Conservation (phyloP, 805 yeast genomes). For the Clavispora santaluciae region DNA sequence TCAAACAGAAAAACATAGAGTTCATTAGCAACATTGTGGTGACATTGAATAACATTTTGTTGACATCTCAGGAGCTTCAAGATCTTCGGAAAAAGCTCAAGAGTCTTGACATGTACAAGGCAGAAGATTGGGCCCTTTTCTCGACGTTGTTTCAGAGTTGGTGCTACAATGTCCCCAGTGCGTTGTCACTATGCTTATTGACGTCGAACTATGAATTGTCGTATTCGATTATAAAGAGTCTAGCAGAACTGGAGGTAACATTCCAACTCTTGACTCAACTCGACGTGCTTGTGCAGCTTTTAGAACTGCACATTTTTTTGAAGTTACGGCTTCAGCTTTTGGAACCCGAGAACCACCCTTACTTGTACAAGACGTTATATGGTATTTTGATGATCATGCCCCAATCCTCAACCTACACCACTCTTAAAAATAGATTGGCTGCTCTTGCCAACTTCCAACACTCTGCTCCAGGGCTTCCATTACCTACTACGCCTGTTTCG, state of each 20-base stretch:
- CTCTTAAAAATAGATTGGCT: constrained; percentile 69
- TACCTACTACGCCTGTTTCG: constrained; percentile 8
- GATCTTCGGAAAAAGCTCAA: constrained; percentile 62
- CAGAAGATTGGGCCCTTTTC: constrained; percentile 66
- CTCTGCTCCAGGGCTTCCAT: constrained; percentile 6
- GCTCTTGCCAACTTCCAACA: constrained; percentile 38
- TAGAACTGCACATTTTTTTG: constrained; percentile 91
- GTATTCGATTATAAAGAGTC: constrained; percentile 70
- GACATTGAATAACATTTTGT: constrained; percentile 76
- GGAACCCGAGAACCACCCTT: constrained; percentile 80
- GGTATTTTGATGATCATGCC: constrained; percentile 93
- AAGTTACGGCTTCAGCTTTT: constrained; percentile 81
- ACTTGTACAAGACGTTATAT: constrained; percentile 78
- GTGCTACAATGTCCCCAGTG: constrained; percentile 89
- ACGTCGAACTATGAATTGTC: constrained; percentile 89
- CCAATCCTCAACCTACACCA: constrained; percentile 85
- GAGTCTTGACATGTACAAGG: constrained; percentile 45
- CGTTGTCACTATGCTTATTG: constrained; percentile 75
- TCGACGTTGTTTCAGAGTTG: constrained; percentile 78
- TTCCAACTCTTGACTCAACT: constrained; percentile 78
- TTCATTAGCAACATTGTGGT: constrained; percentile 82
- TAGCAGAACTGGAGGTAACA: constrained; percentile 77
- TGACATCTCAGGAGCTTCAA: constrained; percentile 79
- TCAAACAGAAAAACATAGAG: constrained; percentile 51
- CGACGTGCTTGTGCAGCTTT: constrained; percentile 81